phyloP scores from a whole-genome alignment of 441 rosid genomes.

The Syzygium malaccense region DNA sequence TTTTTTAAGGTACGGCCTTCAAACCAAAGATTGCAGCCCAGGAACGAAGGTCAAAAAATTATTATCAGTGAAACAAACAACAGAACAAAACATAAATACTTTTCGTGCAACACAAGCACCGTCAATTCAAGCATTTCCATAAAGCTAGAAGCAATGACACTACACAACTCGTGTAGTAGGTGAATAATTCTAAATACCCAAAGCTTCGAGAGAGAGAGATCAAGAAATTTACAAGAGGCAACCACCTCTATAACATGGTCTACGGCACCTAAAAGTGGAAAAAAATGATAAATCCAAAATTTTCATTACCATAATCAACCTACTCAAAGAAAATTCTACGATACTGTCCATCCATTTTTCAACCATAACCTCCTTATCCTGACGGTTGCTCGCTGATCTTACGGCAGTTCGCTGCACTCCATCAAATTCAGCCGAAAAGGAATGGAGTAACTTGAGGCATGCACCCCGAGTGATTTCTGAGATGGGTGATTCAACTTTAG shows the following conservation, averaged over 20 bases:
- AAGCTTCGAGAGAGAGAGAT: not conserved
- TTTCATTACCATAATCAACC: not conserved
- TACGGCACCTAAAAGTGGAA: not conserved
- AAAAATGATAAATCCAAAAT: not conserved
- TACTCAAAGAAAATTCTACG: not conserved
- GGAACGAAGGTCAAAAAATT: not conserved
- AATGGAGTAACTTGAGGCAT: not conserved
- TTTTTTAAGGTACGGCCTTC: not conserved
- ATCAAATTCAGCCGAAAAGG: not conserved
- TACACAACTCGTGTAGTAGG: not conserved
- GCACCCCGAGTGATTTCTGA: not conserved
- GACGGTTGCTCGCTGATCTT: not conserved
- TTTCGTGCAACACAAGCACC: not conserved
- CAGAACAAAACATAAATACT: not conserved
- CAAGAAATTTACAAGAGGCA: not conserved
- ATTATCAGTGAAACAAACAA: not conserved
- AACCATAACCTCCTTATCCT: not conserved
- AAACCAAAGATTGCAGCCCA: not conserved
- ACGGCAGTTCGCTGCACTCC: not conserved
- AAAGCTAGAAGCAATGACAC: not conserved
- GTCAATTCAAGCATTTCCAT: not conserved
- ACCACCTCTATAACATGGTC: not conserved
- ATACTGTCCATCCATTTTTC: not conserved
- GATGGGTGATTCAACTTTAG: not conserved
- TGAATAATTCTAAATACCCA: not conserved